Percentiles rank a stretch among this genome's conserved stretches.
Conservation (phyloP, 2,329 filamentous ascomycete species). For the Hortaea sp. region DNA sequence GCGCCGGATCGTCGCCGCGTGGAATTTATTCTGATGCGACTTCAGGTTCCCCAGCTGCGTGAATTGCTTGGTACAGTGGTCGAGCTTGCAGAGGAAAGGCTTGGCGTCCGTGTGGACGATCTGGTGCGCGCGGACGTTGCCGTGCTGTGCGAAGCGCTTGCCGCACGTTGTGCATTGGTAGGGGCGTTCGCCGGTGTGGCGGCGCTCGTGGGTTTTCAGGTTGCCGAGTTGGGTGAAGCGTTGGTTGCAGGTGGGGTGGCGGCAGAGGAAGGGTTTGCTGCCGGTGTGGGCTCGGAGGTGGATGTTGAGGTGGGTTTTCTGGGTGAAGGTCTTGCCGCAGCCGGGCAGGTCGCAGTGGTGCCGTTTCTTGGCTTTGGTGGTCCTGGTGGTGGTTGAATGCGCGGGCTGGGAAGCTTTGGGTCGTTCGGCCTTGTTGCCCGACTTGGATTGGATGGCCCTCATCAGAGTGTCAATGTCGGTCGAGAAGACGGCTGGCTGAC, state of each 20-base stretch:
- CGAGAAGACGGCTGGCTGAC: conserved; percentile 49
- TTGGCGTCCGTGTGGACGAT: conserved; percentile 69
- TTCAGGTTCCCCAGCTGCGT: conserved; percentile 89
- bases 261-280: conserved; percentile 81
- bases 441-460: conserved; percentile 71
- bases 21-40: conserved; percentile 93
- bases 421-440: conserved; percentile 11
- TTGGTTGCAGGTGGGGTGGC: conserved; percentile 61
- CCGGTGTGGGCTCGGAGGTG: conserved; percentile 84
- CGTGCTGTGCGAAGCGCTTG: conserved; percentile 74
- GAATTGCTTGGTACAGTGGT: conserved; percentile 78
- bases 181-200: conserved; percentile 79
- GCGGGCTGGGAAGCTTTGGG: background rate
- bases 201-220: conserved; percentile 79
- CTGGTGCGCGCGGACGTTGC: conserved; percentile 75
- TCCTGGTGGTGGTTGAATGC: background rate
- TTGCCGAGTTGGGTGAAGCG: conserved; percentile 87
- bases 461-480: conserved; percentile 81
- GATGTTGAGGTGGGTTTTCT: conserved; percentile 88
- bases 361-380: conserved; percentile 44
- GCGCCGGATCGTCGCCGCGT: conserved; percentile 59
- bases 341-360: conserved; percentile 64
- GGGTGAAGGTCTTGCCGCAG: conserved; percentile 74
- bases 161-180: conserved; percentile 71
- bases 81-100: conserved; percentile 70